Evolutionary conservation across 441 rosid genomes (phyloP).

Genomic region (Gossypium lobatum): DNA sequence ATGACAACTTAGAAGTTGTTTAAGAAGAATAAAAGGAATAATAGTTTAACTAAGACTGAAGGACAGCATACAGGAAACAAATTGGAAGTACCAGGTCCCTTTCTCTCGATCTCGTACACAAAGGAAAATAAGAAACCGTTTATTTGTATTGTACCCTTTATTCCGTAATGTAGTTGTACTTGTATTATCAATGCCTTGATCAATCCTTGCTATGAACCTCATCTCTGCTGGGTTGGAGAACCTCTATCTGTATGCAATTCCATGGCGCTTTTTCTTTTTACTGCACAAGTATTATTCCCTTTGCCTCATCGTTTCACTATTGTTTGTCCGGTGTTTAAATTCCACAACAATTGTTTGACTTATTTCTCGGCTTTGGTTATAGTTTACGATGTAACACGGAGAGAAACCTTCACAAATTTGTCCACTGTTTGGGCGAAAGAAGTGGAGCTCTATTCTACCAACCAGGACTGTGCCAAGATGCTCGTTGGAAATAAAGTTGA

Average conservation of each 20-base stretch:
- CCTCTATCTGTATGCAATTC: too few species aligned
- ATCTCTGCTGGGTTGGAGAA: too few species aligned
- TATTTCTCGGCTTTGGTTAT: slow-evolving; percentile 16
- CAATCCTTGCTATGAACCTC: neutral
- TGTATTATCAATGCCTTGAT: neutral
- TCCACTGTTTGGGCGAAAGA: slow-evolving; percentile 74
- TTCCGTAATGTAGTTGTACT: neutral
- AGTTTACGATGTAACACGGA: slow-evolving; percentile 69
- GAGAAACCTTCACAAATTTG: slow-evolving; percentile 61
- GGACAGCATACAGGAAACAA: too few species aligned
- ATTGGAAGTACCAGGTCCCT: too few species aligned
- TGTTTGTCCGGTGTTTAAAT: neutral
- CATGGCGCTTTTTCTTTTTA: too few species aligned
- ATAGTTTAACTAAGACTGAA: too few species aligned
- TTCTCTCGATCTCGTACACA: too few species aligned
- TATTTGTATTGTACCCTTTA: neutral
- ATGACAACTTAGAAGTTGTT: too few species aligned
- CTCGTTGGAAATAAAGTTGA: slow-evolving; percentile 80
- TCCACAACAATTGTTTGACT: neutral
- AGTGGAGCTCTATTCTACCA: slow-evolving; percentile 60
- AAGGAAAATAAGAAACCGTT: too few species aligned
- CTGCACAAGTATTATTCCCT: too few species aligned
- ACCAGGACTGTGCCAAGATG: slow-evolving; percentile 62
- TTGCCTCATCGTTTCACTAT: neutral
- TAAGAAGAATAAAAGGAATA: too few species aligned